Evolutionary conservation across 305 asterid species (phyloP).

Genomic region (Ruellia speciosa): DNA sequence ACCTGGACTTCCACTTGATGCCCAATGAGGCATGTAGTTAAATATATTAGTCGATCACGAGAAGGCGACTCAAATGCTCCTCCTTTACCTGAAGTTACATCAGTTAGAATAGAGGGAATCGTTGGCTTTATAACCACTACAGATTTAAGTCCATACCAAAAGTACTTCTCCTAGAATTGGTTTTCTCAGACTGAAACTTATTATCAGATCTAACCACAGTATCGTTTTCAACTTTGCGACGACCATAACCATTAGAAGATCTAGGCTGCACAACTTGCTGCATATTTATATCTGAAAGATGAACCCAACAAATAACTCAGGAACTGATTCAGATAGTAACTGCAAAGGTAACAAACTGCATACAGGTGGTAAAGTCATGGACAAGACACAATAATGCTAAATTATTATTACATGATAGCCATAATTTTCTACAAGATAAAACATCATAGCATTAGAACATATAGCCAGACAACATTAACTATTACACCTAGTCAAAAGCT

Average conservation of each 20-base stretch:
- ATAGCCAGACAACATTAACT: not conserved
- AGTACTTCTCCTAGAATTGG: constrained; percentile 35
- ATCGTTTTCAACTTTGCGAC: constrained; percentile 68
- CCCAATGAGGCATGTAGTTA: constrained; percentile 73
- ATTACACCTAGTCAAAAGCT: constrained; percentile 11
- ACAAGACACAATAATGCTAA: constrained; percentile 16
- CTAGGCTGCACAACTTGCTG: constrained; percentile 70
- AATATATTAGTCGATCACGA: constrained; percentile 62
- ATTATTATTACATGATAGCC: constrained; percentile 13
- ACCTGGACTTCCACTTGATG: constrained; percentile 91
- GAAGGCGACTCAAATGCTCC: constrained; percentile 49
- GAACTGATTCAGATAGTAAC: constrained; percentile 29
- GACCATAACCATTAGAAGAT: constrained; percentile 78
- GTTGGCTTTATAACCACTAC: constrained; percentile 15
- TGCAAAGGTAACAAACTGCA: constrained; percentile 18
- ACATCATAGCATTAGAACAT: not conserved
- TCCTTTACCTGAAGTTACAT: constrained; percentile 45
- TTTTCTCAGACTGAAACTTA: constrained; percentile 47
- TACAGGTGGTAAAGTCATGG: constrained; percentile 17
- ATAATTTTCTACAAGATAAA: constrained; percentile 16
- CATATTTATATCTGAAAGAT: constrained; percentile 45
- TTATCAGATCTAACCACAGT: constrained; percentile 44
- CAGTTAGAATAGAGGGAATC: constrained; percentile 26
- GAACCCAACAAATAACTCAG: constrained; percentile 24
- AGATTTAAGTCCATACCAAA: constrained; percentile 40